phyloP scores from a whole-genome alignment of 495 filamentous ascomycete species.

The Aspergillus baeticus region DNA sequence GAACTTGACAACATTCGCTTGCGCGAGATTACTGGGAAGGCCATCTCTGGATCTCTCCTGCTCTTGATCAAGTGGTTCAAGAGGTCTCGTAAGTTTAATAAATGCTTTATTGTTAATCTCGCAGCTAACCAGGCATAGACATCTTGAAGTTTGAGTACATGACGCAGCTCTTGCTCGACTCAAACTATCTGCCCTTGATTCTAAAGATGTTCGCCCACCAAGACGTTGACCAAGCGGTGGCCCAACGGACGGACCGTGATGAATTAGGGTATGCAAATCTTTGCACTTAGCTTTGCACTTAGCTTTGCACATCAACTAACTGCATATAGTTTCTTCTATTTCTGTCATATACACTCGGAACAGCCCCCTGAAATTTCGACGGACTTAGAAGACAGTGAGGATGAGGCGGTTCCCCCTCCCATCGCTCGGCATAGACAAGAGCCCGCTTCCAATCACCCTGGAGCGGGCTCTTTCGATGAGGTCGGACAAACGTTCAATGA shows the following conservation, averaged over 20 bases:
- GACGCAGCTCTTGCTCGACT: conserved; percentile 87
- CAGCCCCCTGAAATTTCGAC: conserved; percentile 32
- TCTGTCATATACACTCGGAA: conserved; percentile 66
- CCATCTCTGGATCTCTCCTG: conserved; percentile 80
- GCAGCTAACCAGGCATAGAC: conserved; percentile 53
- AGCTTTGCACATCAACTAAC: conserved; percentile 16
- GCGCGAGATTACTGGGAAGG: conserved; percentile 86
- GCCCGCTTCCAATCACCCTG: conserved; percentile 21
- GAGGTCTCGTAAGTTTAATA: conserved; percentile 70
- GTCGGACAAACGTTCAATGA: conserved; percentile 33
- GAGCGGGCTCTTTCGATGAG: conserved; percentile 33
- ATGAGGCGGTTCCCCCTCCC: conserved; percentile 83
- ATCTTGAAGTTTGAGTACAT: conserved; percentile 95
- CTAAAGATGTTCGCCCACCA: conserved; percentile 91
- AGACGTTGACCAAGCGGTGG: conserved; percentile 85
- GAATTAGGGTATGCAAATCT: conserved; percentile 75
- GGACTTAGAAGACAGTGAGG: conserved; percentile 45
- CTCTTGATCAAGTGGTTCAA: conserved; percentile 96
- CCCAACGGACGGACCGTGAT: conserved; percentile 76
- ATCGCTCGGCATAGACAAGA: conserved; percentile 58
- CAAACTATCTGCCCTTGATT: conserved; percentile 88
- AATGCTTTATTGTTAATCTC: neutral
- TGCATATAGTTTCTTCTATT: conserved; percentile 77
- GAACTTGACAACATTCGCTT: conserved; percentile 77
- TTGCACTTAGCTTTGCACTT: neutral